These are phyloP conservation scores for Chamaenerion angustifolium DNA, from an alignment of 345 rosid genomes.

Conservation along the genomic window DNA sequence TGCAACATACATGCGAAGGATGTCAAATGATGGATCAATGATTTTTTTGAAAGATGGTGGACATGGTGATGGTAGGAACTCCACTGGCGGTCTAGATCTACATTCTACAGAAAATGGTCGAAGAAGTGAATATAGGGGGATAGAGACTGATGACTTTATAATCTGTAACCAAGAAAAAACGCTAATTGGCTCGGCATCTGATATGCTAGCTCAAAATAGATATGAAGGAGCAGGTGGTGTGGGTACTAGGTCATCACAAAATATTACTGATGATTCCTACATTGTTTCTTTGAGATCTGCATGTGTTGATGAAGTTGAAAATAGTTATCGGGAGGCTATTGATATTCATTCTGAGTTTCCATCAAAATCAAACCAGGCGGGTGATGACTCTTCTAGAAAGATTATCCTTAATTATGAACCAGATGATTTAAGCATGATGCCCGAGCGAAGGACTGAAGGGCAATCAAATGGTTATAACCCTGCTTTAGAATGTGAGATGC, in stretches of 20 bases:
- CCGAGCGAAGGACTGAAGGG: slow-evolving; percentile 51
- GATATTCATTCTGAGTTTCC: slow-evolving; percentile 57
- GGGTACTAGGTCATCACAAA: slow-evolving; percentile 32
- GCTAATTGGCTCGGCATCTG: slow-evolving; percentile 23
- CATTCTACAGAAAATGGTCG: slow-evolving; percentile 31
- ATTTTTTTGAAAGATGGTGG: slow-evolving; percentile 23
- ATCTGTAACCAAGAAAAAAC: slow-evolving; percentile 24
- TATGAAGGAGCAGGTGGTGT: slow-evolving; percentile 29
- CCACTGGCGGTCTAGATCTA: slow-evolving; percentile 25
- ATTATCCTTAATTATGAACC: slow-evolving; percentile 55
- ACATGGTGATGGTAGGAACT: slow-evolving; percentile 20
- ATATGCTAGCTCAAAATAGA: slow-evolving; percentile 34
- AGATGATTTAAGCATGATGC: slow-evolving; percentile 63
- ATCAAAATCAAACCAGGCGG: slow-evolving; percentile 19
- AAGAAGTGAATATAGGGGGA: slow-evolving; percentile 25
- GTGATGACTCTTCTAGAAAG: slow-evolving; percentile 22
- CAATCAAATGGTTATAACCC: slow-evolving; percentile 53
- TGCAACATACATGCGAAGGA: slow-evolving; percentile 25
- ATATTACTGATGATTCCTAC: slow-evolving; percentile 65
- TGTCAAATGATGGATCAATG: slow-evolving; percentile 44
- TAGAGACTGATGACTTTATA: slow-evolving; percentile 44
- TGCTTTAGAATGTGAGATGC: slow-evolving; percentile 63
- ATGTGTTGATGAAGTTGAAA: slow-evolving; percentile 26
- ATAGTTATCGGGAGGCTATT: slow-evolving; percentile 32
- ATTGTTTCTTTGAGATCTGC: slow-evolving; percentile 47